Base-by-base conservation (phyloP, 495 filamentous ascomycete genomes). In the Penicillium argentinense region DNA sequence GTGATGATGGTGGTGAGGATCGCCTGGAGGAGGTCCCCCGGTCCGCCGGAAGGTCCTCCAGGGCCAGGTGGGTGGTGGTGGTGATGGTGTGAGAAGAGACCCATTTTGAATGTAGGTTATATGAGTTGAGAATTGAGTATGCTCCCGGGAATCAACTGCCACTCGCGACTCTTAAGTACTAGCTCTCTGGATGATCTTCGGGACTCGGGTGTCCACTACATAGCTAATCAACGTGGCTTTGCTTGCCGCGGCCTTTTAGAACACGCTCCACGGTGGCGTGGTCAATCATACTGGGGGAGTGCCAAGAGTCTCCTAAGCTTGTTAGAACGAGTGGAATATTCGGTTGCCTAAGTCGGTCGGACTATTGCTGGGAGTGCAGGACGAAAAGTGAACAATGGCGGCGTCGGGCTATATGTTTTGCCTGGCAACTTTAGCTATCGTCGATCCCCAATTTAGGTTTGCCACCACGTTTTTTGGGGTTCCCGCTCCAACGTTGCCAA, bases 31-130 rank as follows among this genome's bases (percentile, higher is more conserved):
- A 33, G 30, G 33, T 7, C 33, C 33, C n/a, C n/a, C n/a, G n/a
- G n/a, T n/a, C n/a, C n/a, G n/a, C n/a, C n/a, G n/a, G n/a, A n/a
- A n/a, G 25, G 25, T 5, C 25, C 25, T 6, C 25, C 25, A 12
- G 25, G 25, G 25, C 25, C 25, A 28, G 25, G 25, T 5, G 25
- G 29, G 7, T 37, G 25, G 30, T 45, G 30, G 14, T 45, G 30
- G 16, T 47, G 42, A 21, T 51, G 48, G 25, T 46, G 49, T n/a
- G 16, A n/a, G 49, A 53, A 47, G 26, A 53, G 42, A 47, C 49
- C 49, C 49, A 53, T 53, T 6, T 39, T 37, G 43, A 34, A 29
- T 19, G 27, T 18, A 18, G 17, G 24, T 14, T 23, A 5, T 9
- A 26, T 40, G 19, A 32, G 11, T 24, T 39, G 17, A 30, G 14